These are phyloP conservation scores for Penicillium desertorum DNA, from an alignment of 495 filamentous ascomycete genomes.

Conservation along the genomic window DNA sequence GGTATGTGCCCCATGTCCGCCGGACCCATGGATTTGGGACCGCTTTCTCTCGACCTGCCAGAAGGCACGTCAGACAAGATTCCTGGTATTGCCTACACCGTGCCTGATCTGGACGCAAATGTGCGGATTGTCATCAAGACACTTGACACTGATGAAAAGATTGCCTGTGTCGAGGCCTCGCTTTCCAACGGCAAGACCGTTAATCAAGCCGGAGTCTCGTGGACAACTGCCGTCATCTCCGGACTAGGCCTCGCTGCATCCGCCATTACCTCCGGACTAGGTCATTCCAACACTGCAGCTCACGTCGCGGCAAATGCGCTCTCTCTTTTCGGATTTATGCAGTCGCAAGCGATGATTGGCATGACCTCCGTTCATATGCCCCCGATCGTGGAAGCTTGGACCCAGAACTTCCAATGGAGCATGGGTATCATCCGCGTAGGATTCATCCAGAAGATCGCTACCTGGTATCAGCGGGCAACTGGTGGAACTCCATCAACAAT, in stretches of 20 bases:
- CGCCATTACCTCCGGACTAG: slow-evolving; percentile 76
- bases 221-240: slow-evolving; percentile 83
- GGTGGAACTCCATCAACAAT: slow-evolving; percentile 83
- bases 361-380: slow-evolving; percentile 83
- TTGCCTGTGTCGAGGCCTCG: slow-evolving; percentile 86
- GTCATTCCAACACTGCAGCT: slow-evolving; percentile 93
- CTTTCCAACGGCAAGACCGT: slow-evolving; percentile 95
- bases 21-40: slow-evolving; percentile 70
- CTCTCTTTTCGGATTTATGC: slow-evolving; percentile 93
- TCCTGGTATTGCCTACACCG: slow-evolving; percentile 80
- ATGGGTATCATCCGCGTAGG: slow-evolving; percentile 91
- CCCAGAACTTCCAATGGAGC: slow-evolving; percentile 97
- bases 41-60: slow-evolving; percentile 63
- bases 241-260: slow-evolving; percentile 80
- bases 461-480: slow-evolving; percentile 95
- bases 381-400: slow-evolving; percentile 90
- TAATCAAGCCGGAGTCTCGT: slow-evolving; percentile 82
- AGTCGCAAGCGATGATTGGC: slow-evolving; percentile 93
- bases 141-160: slow-evolving; percentile 55
- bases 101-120: slow-evolving; percentile 91
- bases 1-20: slow-evolving; percentile 94
- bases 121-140: slow-evolving; percentile 77
- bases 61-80: slow-evolving; percentile 59
- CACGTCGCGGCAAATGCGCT: slow-evolving; percentile 92
- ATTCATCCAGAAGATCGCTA: slow-evolving; percentile 85